Base-by-base conservation (phyloP, 257 asterid species). In the Solanum chiquidenum region DNA sequence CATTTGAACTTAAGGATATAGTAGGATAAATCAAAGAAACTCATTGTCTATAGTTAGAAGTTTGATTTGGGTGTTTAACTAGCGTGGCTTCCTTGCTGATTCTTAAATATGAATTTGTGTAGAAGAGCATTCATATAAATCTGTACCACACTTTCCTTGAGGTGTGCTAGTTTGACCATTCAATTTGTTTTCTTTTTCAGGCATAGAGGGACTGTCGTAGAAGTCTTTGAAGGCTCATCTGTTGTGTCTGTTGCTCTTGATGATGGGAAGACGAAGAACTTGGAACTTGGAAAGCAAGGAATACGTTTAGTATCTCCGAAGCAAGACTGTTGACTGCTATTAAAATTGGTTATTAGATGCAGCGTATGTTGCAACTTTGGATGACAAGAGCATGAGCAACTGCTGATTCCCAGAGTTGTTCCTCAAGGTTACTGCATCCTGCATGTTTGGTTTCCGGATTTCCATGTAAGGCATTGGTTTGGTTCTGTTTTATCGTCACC, bases 211-310 rank as follows among this genome's bases (percentile, higher is more conserved):
- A 94, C 94, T 8, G 95, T 94, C 21, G 80, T 31, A 23, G 94
- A 93, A 73, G 94, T 94, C 82, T 84, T 92, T 20, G 94, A 97
- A 93, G 98, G 96, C 44, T 87, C 95, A 68, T 91, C 98, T 14
- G 64, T 87, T 9, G 95, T 96, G 69, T 92, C 96, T 69, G 71
- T 62, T 62, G 71, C 7, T 23, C 71, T 62, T 62, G 71, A 62
- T 62, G 95, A 94, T 85, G 99, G 99, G 82, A 92, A 91, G 85
- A 11, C 93, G 86, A 93, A 91, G 91, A 94, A 89, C 79, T 94
- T 92, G 87, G 98, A 95, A 89, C 98, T 97, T 3, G 99, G 99
- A 89, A 96, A 96, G 90, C 99, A 97, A 91, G 98, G 99, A 66
- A 92, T 97, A 86, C 98, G 99, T 49, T 96, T 96, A 64, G 94